These are phyloP conservation scores for Phytophthora europaea DNA, from an alignment of 352 stramenopile species.

Conservation along the genomic window DNA sequence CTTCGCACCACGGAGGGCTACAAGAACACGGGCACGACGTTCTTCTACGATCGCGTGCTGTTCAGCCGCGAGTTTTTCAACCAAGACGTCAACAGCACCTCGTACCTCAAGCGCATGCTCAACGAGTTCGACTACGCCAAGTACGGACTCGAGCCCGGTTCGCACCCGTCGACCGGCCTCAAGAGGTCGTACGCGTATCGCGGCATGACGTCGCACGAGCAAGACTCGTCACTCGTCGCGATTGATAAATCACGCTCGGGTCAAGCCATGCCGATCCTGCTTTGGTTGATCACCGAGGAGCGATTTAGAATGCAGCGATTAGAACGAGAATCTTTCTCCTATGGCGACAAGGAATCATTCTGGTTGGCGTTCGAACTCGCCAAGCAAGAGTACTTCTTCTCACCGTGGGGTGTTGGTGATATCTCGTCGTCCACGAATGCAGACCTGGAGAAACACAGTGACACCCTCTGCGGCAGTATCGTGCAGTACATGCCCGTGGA, in stretches of 20 bases:
- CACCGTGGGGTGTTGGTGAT: slow-evolving; percentile 41
- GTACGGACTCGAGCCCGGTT: too few species aligned
- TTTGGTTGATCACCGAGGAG: slow-evolving; percentile 44
- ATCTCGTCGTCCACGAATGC: slow-evolving; percentile 39
- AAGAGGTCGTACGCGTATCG: slow-evolving; percentile 46
- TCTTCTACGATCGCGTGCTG: slow-evolving; percentile 43
- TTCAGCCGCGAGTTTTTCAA: slow-evolving; percentile 30
- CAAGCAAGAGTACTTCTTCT: slow-evolving; percentile 56
- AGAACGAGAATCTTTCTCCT: slow-evolving; percentile 63
- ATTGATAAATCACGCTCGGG: slow-evolving; percentile 41
- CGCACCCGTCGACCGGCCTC: slow-evolving; percentile 47
- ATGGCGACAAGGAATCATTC: slow-evolving; percentile 50
- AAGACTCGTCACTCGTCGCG: slow-evolving; percentile 61
- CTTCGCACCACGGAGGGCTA: slow-evolving; percentile 49
- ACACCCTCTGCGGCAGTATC: slow-evolving; percentile 54
- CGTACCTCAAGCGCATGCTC: too few species aligned
- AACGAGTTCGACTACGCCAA: slow-evolving; percentile 49
- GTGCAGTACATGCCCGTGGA: slow-evolving; percentile 52
- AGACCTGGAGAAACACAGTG: too few species aligned
- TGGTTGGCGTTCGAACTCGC: slow-evolving; percentile 57
- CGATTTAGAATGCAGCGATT: slow-evolving; percentile 42
- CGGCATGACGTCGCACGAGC: slow-evolving; percentile 49
- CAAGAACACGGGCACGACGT: slow-evolving; percentile 51
- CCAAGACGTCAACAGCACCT: slow-evolving; percentile 23
- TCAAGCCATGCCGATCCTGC: too few species aligned